Percentiles rank a stretch among this genome's conserved stretches.
Conservation (phyloP, 2,329 filamentous ascomycete genomes). For the Microcyclosporella mali region DNA sequence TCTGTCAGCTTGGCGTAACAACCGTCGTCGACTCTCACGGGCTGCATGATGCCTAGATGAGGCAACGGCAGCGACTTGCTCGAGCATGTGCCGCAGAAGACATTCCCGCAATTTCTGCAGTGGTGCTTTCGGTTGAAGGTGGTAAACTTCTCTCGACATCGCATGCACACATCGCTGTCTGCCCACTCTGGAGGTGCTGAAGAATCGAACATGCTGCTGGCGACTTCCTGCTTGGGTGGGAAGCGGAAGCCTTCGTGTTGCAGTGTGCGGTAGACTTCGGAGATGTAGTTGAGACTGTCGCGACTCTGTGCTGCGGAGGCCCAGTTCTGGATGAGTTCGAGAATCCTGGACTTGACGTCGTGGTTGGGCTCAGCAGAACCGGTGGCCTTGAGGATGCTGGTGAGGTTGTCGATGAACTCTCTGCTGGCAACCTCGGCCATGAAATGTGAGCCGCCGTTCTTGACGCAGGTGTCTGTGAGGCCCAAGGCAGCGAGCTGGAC, state of each 20-base stretch:
- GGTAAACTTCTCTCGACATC: conserved; percentile 88
- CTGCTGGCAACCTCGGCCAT: conserved; percentile 89
- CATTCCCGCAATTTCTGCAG: conserved; percentile 94
- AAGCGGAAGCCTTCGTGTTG: conserved; percentile 84
- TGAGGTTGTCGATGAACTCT: conserved; percentile 97
- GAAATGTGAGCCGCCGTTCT: conserved; percentile 95
- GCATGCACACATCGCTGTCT: conserved; percentile 97
- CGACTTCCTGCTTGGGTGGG: conserved; percentile 75
- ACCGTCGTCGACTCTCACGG: conserved; percentile 92
- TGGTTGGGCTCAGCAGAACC: conserved; percentile 68
- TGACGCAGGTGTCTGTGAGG: conserved; percentile 95
- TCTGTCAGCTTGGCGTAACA: conserved; percentile 86
- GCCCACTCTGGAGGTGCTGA: conserved; percentile 97
- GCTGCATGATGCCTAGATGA: conserved; percentile 83
- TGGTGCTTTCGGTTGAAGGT: conserved; percentile 99
- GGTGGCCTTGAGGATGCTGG: conserved; percentile 78
- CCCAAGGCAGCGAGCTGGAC: conserved; percentile 91
- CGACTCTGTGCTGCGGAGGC: conserved; percentile 81
- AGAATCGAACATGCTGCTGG: conserved; percentile 97
- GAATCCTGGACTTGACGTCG: conserved; percentile 81
- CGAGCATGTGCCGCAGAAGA: conserved; percentile 93
- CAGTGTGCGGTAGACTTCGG: conserved; percentile 75
- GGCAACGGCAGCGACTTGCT: conserved; percentile 81
- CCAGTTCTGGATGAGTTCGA: conserved; percentile 92
- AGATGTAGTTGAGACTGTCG: conserved; percentile 76